phyloP scores from a whole-genome alignment of 2,329 filamentous ascomycete species.

The Ophiobolus disseminans region DNA sequence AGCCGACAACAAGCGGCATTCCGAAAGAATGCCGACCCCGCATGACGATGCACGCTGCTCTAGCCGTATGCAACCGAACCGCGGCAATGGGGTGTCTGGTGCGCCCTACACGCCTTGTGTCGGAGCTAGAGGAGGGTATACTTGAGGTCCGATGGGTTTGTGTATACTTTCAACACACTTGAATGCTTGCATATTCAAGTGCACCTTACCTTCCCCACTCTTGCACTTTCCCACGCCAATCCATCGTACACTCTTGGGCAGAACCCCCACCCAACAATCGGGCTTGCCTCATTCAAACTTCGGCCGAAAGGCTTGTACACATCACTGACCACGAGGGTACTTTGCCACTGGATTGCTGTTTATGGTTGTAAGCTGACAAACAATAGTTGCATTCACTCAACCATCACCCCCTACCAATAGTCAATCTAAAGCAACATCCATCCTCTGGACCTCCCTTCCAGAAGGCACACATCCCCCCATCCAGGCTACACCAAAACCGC shows the following conservation, averaged over 20 bases:
- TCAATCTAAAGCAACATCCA: no score
- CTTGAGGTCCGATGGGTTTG: no score
- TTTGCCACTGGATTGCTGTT: neutral
- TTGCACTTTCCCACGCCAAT: no score
- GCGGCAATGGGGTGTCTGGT: conserved; percentile 14
- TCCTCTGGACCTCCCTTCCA: no score
- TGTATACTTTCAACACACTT: no score
- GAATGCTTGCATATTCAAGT: no score
- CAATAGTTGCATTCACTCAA: neutral
- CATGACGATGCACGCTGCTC: conserved; percentile 5
- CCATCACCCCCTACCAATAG: no score
- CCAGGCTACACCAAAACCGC: no score
- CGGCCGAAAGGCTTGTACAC: neutral
- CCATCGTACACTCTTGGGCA: no score
- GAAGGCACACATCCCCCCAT: no score
- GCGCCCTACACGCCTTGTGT: conserved; percentile 13
- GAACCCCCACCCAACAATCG: no score
- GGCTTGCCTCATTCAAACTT: neutral
- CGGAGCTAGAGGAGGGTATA: neutral
- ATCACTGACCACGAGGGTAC: neutral
- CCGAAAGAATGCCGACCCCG: conserved; percentile 13
- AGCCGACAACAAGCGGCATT: conserved; percentile 6
- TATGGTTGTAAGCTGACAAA: neutral
- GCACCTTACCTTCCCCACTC: no score
- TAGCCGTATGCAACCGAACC: conserved; percentile 28